Percentiles rank a stretch among this genome's conserved stretches.
These are phyloP conservation scores for Platismatia glauca DNA, from an alignment of 495 filamentous ascomycete species.

Conservation along the genomic window DNA sequence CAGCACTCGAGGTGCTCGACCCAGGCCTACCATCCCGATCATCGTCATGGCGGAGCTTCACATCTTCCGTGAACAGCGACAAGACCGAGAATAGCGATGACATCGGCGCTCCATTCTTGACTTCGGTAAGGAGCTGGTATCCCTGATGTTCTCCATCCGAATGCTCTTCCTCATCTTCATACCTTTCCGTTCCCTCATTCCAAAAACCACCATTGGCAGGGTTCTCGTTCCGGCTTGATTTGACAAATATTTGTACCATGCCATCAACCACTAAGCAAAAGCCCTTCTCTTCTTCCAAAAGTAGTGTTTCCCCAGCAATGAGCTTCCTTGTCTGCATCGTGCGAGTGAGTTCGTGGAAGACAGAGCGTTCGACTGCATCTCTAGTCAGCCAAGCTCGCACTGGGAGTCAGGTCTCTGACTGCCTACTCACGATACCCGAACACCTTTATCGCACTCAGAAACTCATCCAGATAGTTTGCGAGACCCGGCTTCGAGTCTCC, in stretches of 20 bases:
- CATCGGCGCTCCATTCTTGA: constrained; percentile 97
- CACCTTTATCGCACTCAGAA: constrained; percentile 97
- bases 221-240: constrained; percentile 58
- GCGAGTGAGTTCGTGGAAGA: constrained; percentile 93
- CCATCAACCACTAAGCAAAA: constrained; percentile 98
- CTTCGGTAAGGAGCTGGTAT: constrained; percentile 92
- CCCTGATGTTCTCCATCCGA: constrained; percentile 54
- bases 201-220: constrained; percentile 28
- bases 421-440: constrained; percentile 65
- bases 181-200: constrained; percentile 32
- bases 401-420: neutral
- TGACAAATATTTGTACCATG: constrained; percentile 95
- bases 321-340: constrained; percentile 97
- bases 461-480: constrained; percentile 93
- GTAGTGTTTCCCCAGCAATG: constrained; percentile 87
- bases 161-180: constrained; percentile 60
- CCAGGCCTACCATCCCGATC: constrained; percentile 44
- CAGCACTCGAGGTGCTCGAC: constrained; percentile 37
- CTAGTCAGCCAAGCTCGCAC: constrained; percentile 3
- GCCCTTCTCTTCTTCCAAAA: constrained; percentile 94
- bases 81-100: constrained; percentile 96
- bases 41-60: constrained; percentile 61
- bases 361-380: constrained; percentile 66
- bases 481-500: constrained; percentile 84
- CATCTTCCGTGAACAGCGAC: constrained; percentile 90